phyloP scores from a whole-genome alignment of 2,329 filamentous ascomycete species.

The Aspergillus sp. region DNA sequence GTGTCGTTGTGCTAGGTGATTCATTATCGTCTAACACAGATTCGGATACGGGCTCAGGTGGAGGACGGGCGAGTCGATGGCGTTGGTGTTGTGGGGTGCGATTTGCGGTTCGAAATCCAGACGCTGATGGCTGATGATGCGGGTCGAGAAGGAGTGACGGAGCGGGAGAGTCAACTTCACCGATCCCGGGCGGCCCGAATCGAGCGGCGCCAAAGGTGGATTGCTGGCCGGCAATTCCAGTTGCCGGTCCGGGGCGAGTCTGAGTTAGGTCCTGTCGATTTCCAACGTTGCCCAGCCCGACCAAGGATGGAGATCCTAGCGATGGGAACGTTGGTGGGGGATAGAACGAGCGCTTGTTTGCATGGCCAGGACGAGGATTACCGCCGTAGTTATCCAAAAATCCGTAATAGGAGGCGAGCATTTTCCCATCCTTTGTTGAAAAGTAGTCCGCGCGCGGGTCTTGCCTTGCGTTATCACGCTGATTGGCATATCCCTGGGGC shows the following conservation, averaged over 20 bases:
- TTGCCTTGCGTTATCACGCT: constrained; percentile 36
- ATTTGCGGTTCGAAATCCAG: constrained; percentile 34
- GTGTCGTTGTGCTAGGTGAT: constrained; percentile 17
- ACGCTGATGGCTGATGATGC: constrained; percentile 46
- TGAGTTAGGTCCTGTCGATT: constrained; percentile 30
- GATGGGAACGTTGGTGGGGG: constrained; percentile 74
- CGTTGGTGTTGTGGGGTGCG: constrained; percentile 29
- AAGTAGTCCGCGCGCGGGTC: constrained; percentile 90
- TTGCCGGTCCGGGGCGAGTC: constrained; percentile 19
- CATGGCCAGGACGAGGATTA: constrained; percentile 65
- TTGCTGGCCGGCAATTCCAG: constrained; percentile 26
- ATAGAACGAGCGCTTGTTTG: constrained; percentile 60
- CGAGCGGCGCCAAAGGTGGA: constrained; percentile 29
- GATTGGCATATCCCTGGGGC: constrained; percentile 39
- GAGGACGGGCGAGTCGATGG: constrained; percentile 29
- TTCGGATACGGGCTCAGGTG: constrained; percentile 25
- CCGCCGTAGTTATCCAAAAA: constrained; percentile 90
- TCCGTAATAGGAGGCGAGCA: constrained; percentile 94
- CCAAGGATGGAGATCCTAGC: constrained; percentile 60
- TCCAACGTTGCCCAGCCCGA: constrained; percentile 47
- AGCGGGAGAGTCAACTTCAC: constrained; percentile 37
- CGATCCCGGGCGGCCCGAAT: constrained; percentile 23
- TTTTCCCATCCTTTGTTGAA: constrained; percentile 92
- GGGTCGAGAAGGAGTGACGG: constrained; percentile 49
- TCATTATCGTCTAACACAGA: constrained; percentile 34